Base-by-base conservation (phyloP, 139 green algal genomes). In the Edaphochlamys debaryana region DNA sequence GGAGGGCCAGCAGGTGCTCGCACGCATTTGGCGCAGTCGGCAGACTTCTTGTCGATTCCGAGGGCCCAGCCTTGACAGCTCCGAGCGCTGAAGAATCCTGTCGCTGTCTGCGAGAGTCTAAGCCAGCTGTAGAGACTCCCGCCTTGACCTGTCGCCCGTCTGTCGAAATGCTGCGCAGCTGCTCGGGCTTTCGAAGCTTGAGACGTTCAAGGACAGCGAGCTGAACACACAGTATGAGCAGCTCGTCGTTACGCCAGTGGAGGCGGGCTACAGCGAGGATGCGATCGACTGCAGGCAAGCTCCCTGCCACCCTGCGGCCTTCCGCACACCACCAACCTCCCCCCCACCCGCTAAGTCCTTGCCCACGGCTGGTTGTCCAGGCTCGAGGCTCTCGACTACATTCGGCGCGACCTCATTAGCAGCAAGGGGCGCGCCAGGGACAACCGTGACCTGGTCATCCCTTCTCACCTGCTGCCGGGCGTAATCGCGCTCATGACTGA, bases 401-500 rank as follows among this genome's bases (percentile, higher is more conserved):
- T 85, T 27, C 80, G 79, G 2, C 69, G 86, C 22, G 81, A 90
- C 0, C 32, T 94, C 36, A 85, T 88, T 27, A 68, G 36, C 74
- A 85, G 60, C 63, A 90, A 90, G 80, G 70, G 85, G 0, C 66
- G 63, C 13, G 38, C 48, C 7, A 67, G 58, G 23, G 85, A 79
- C 17, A 69, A 56, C 17, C 60, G 88, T 0, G 66, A 86, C n/a
- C 77, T 80, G 2, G 78, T 69, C n/a, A 73, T 95, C 4, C 87
- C 93, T 37, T 79, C 79, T 38, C 72, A 90, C 40, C 85, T 94
- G 37, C 67, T 95, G 64, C 90, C 92, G 19, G 92, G 87, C 7
- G 82, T 88, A 0, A 76, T 95, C 41, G 90, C 87, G 2, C 69
- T 95, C 27, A 79, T 95, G 67, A 81, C 90, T 22, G 91, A 95